These are phyloP conservation scores for Solanum aculeatissimum DNA, from an alignment of 305 asterid genomes.

Conservation along the genomic window DNA sequence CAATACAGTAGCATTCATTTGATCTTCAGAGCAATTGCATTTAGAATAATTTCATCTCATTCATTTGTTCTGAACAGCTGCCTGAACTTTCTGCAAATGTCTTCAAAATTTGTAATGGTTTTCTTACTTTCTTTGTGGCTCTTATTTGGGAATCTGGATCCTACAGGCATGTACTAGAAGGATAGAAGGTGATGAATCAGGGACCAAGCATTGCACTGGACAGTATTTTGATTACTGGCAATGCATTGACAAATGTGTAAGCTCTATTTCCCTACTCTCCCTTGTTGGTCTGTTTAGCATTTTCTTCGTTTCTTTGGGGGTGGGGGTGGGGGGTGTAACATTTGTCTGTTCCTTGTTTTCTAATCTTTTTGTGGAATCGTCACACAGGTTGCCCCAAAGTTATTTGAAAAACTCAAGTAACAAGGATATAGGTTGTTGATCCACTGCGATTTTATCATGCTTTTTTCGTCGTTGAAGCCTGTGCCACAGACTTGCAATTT, in stretches of 20 bases:
- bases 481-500: not conserved
- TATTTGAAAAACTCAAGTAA: constrained; percentile 57
- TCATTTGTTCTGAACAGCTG: not conserved
- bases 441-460: not conserved
- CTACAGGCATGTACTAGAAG: constrained; percentile 63
- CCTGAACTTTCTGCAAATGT: not conserved
- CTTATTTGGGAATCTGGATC: not conserved
- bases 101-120: not conserved
- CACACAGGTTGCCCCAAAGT: constrained; percentile 64
- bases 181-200: constrained; percentile 64
- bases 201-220: constrained; percentile 80
- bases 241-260: constrained; percentile 76
- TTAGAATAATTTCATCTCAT: not conserved
- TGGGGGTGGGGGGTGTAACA: not conserved
- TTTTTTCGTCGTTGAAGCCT: not conserved
- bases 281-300: not conserved
- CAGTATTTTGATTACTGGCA: constrained; percentile 85
- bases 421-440: not conserved
- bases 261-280: not conserved
- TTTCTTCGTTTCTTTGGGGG: not conserved
- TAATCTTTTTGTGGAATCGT: not conserved
- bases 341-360: not conserved
- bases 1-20: not conserved
- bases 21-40: not conserved
- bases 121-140: not conserved